Conservation (phyloP, 345 rosid genomes). For the Ceriops zippeliana region DNA sequence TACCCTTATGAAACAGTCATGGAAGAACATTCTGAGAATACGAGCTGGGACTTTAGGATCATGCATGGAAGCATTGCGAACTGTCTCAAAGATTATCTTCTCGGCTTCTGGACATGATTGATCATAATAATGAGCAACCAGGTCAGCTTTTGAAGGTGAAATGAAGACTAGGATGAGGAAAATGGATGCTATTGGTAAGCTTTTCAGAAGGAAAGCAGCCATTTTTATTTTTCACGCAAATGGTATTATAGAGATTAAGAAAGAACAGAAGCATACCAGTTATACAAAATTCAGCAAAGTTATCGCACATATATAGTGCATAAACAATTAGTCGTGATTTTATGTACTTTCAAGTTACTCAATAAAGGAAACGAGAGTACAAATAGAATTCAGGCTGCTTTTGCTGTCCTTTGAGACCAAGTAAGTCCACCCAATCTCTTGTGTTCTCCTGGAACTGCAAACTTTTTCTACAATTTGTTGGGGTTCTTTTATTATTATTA, state of each 20-base stretch:
- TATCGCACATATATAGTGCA: conserved; percentile 26
- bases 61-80: conserved; percentile 50
- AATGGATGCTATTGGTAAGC: conserved; percentile 4
- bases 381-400: background rate
- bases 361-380: conserved; percentile 9
- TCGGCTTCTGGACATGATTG: conserved; percentile 68
- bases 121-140: conserved; percentile 55
- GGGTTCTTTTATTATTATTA: too few relatives aligned
- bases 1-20: conserved; percentile 87
- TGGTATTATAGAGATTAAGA: background rate
- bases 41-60: conserved; percentile 86
- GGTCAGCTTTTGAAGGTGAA: conserved; percentile 33
- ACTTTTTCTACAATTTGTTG: too few relatives aligned
- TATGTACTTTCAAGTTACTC: conserved; percentile 71
- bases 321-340: background rate
- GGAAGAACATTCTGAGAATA: conserved; percentile 83
- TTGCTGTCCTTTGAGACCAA: conserved; percentile 42
- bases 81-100: conserved; percentile 52
- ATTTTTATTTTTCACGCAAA: conserved; percentile 11
- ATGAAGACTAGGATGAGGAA: conserved; percentile 25
- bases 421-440: conserved; percentile 34
- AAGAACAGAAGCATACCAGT: background rate
- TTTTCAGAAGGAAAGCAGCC: conserved; percentile 24
- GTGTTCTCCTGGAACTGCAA: too few relatives aligned
- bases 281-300: conserved; percentile 13